Conservation (phyloP, 805 yeast genomes). For the Hanseniaspora singularis region DNA sequence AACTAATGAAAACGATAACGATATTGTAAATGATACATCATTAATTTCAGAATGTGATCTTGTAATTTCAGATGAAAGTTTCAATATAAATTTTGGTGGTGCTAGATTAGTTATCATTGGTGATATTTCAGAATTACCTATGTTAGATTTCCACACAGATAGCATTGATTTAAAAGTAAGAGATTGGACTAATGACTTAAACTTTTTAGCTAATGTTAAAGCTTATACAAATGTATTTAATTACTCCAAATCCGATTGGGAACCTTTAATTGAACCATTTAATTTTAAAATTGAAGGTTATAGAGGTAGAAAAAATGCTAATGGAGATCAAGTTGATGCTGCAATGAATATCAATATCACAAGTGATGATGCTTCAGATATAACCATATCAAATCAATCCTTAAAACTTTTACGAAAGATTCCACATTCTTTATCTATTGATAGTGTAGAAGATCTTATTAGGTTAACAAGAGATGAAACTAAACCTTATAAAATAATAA, state of each 20-base stretch:
- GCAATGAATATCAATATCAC: slow-evolving; percentile 49
- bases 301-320: slow-evolving; percentile 29
- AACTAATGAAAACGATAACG: slow-evolving; percentile 34
- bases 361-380: slow-evolving; percentile 66
- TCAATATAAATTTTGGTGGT: slow-evolving; percentile 59
- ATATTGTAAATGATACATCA: slow-evolving; percentile 18
- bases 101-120: slow-evolving; percentile 73
- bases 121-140: slow-evolving; percentile 82
- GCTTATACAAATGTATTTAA: slow-evolving; percentile 67
- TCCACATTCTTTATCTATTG: slow-evolving; percentile 38
- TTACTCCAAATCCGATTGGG: slow-evolving; percentile 87
- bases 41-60: slow-evolving; percentile 28
- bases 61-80: slow-evolving; percentile 54
- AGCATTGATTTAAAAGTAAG: slow-evolving; percentile 57
- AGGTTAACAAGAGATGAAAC: slow-evolving; percentile 62
- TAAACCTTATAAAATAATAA: slow-evolving; percentile 67
- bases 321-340: slow-evolving; percentile 24
- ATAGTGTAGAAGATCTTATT: slow-evolving; percentile 32
- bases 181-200: slow-evolving; percentile 80
- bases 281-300: slow-evolving; percentile 57
- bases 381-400: slow-evolving; percentile 71
- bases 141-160: slow-evolving; percentile 59
- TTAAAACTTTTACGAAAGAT: slow-evolving; percentile 66
- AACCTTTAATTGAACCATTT: slow-evolving; percentile 85
- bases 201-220: slow-evolving; percentile 53